Conservation (phyloP, 257 asterid genomes). For the Sherardia arvensis region DNA sequence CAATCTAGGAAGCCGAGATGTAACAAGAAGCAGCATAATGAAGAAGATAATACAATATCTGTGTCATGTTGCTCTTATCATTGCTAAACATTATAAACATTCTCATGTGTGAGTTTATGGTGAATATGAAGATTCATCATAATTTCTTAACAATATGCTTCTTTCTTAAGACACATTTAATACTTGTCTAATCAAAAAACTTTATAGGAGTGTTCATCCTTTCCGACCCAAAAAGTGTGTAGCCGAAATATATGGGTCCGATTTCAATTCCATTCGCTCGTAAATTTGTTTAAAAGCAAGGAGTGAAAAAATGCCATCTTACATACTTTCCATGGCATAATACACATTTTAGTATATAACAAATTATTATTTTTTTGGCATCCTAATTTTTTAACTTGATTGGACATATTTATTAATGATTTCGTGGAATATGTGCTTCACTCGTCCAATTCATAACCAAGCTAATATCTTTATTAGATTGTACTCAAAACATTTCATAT, state of each 20-base stretch:
- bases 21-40: background rate
- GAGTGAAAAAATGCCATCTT: no score
- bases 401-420: no score
- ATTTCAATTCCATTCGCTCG: background rate
- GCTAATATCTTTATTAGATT: no score
- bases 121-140: background rate
- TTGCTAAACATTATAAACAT: background rate
- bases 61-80: background rate
- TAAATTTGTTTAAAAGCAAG: no score
- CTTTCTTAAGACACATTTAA: conserved; percentile 1
- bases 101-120: background rate
- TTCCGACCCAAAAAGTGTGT: background rate
- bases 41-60: background rate
- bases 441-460: no score
- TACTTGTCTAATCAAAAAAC: background rate
- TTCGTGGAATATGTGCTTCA: no score
- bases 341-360: no score
- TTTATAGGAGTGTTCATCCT: background rate
- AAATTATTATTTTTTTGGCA: no score
- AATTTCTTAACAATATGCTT: background rate
- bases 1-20: background rate
- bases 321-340: no score
- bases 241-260: background rate
- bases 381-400: no score
- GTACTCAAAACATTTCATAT: no score